phyloP scores from a whole-genome alignment of 495 filamentous ascomycete species.

The Lineolata rhizophorae region DNA sequence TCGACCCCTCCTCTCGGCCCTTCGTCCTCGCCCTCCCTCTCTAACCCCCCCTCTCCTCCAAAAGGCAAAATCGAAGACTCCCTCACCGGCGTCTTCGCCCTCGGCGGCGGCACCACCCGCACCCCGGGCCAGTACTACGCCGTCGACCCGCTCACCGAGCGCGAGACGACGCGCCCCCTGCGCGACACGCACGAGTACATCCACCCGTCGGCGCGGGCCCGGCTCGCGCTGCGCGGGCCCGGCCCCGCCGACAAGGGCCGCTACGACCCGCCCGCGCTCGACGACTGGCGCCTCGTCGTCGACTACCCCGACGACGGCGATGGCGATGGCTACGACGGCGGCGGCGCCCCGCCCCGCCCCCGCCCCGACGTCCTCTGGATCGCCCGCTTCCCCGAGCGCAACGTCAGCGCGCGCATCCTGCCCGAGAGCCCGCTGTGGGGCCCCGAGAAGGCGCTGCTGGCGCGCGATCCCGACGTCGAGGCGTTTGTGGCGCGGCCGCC shows the following conservation, averaged over 20 bases:
- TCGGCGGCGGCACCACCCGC: conserved; percentile 28
- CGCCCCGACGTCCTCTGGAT: conserved; percentile 16
- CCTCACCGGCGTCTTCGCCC: conserved; percentile 24
- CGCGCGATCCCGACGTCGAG: conserved; percentile 14
- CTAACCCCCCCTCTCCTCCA: neutral
- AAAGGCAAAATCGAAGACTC: conserved; percentile 25
- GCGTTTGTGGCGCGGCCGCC: conserved; percentile 16
- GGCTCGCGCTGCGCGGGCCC: conserved; percentile 30
- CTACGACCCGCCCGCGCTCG: conserved; percentile 31
- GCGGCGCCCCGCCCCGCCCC: neutral
- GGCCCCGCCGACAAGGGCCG: conserved; percentile 29
- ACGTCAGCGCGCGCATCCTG: conserved; percentile 10
- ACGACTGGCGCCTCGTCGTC: conserved; percentile 21
- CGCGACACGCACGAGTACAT: conserved; percentile 40
- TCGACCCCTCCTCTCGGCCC: neutral
- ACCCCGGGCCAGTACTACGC: conserved; percentile 37
- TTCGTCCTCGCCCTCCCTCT: neutral
- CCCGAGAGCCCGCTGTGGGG: conserved; percentile 18
- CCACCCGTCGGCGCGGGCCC: conserved; percentile 36
- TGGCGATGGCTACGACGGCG: conserved; percentile 5
- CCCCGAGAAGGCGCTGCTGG: conserved; percentile 15
- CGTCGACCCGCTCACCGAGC: conserved; percentile 27
- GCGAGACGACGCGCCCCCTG: conserved; percentile 22
- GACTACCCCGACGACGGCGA: conserved; percentile 12
- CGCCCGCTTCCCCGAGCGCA: conserved; percentile 7